These are phyloP conservation scores for Crataegus laevigata DNA, from an alignment of 306 rosid species.

Conservation along the genomic window DNA sequence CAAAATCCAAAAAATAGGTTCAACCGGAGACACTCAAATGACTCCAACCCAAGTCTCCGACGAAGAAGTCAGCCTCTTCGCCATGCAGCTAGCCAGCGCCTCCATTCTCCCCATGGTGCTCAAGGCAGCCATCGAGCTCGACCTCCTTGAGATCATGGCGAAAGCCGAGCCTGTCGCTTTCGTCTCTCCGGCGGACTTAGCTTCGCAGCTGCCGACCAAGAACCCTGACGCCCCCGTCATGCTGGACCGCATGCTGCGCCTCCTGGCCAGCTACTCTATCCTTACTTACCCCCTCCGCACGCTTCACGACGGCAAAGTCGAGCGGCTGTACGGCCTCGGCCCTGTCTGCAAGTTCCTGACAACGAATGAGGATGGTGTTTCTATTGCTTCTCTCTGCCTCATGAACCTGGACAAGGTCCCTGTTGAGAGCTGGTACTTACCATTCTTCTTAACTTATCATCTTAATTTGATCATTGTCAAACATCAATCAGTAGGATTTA, in stretches of 20 bases:
- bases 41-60: constrained; percentile 67
- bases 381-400: constrained; percentile 68
- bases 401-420: constrained; percentile 90
- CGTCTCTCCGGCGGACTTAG: constrained; percentile 47
- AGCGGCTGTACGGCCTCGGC: constrained; percentile 71
- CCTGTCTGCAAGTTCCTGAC: constrained; percentile 75
- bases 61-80: constrained; percentile 80
- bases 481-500: too few relatives aligned
- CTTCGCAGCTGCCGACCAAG: constrained; percentile 52
- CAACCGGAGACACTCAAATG: constrained; percentile 56
- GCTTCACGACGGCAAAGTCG: constrained; percentile 43
- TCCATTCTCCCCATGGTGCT: constrained; percentile 82
- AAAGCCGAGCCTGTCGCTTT: constrained; percentile 52
- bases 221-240: constrained; percentile 64
- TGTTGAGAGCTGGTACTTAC: constrained; percentile 86
- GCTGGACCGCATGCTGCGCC: constrained; percentile 72
- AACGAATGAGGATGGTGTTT: constrained; percentile 81
- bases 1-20: constrained; percentile 42
- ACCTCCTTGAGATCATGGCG: constrained; percentile 66
- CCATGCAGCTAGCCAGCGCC: constrained; percentile 86
- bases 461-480: too few relatives aligned
- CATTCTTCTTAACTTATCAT: background rate
- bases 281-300: constrained; percentile 38
- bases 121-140: constrained; percentile 74
- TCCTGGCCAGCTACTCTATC: constrained; percentile 65